Conservation (phyloP, 257 asterid species). For the Agastache rugosa region DNA sequence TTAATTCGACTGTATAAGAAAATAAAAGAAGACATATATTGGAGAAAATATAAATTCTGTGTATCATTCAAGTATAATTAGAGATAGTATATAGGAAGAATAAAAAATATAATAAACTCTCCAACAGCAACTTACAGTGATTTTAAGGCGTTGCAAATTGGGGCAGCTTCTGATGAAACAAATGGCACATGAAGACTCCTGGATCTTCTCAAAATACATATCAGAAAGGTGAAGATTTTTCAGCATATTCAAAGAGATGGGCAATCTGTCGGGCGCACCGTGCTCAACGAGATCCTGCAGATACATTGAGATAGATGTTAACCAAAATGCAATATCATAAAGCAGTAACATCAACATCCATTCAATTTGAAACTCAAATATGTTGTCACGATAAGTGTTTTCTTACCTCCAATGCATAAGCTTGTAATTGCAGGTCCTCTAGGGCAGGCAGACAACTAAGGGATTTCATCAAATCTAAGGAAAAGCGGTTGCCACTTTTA, state of each 20-base stretch:
- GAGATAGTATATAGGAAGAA: too few species aligned
- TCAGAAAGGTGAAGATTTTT: slow-evolving; percentile 53
- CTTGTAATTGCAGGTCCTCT: slow-evolving; percentile 53
- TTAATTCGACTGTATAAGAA: neutral
- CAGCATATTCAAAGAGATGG: slow-evolving; percentile 45
- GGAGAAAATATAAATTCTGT: too few species aligned
- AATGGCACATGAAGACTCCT: slow-evolving; percentile 55
- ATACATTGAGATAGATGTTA: neutral
- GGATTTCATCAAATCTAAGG: slow-evolving; percentile 54
- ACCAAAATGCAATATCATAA: neutral
- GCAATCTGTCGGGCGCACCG: slow-evolving; percentile 55
- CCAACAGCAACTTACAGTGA: slow-evolving; percentile 46
- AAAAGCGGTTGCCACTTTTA: slow-evolving; percentile 45
- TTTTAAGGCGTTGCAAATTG: slow-evolving; percentile 53
- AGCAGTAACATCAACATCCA: neutral
- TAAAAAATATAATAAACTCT: too few species aligned
- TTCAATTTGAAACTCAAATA: neutral
- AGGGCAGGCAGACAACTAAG: slow-evolving; percentile 54
- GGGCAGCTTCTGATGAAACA: slow-evolving; percentile 69
- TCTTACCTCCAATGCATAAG: slow-evolving; percentile 62
- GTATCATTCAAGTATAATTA: too few species aligned
- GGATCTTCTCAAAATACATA: slow-evolving; percentile 54
- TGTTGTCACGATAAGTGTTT: neutral
- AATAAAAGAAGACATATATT: too few species aligned
- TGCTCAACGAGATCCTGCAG: slow-evolving; percentile 58